Percentiles rank a stretch among this genome's conserved stretches.
phyloP scores from a whole-genome alignment of 192 early-diverging fungal genomes.

The Coemansia guatemalensis region DNA sequence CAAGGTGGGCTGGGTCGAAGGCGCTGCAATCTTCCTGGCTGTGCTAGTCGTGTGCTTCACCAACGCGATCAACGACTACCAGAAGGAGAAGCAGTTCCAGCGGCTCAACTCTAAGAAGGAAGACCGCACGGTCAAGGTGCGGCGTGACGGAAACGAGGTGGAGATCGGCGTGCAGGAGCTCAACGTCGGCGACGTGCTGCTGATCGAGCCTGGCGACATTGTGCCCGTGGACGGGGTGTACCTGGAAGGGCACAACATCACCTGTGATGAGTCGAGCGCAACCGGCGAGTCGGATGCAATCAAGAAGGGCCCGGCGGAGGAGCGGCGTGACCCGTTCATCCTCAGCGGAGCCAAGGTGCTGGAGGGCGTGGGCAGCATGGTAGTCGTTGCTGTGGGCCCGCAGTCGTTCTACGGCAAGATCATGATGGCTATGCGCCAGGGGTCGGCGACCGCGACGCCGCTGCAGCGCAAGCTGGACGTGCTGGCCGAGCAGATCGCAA shows the following conservation, averaged over 20 bases:
- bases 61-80: constrained; percentile 86
- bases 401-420: constrained; percentile 89
- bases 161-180: constrained; percentile 78
- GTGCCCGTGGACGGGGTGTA: constrained; percentile 93
- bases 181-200: constrained; percentile 87
- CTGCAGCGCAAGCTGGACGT: constrained; percentile 89
- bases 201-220: constrained; percentile 88
- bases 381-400: constrained; percentile 82
- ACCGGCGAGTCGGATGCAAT: constrained; percentile 91
- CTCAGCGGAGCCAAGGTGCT: constrained; percentile 89
- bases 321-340: constrained; percentile 69
- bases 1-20: constrained; percentile 78
- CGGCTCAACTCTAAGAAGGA: constrained; percentile 87
- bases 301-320: constrained; percentile 65
- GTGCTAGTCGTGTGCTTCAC: constrained; percentile 90
- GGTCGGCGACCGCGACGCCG: constrained; percentile 70
- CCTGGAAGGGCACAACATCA: constrained; percentile 75
- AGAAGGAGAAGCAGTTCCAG: constrained; percentile 87
- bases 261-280: constrained; percentile 84
- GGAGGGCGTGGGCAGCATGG: constrained; percentile 81
- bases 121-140: constrained; percentile 71
- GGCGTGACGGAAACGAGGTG: constrained; percentile 72
- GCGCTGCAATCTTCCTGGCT: constrained; percentile 78
- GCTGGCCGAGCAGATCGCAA: constrained; percentile 92
- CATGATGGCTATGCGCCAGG: constrained; percentile 81